Conservation (phyloP, 2,329 filamentous ascomycete species). For the Ascochyta pisi region DNA sequence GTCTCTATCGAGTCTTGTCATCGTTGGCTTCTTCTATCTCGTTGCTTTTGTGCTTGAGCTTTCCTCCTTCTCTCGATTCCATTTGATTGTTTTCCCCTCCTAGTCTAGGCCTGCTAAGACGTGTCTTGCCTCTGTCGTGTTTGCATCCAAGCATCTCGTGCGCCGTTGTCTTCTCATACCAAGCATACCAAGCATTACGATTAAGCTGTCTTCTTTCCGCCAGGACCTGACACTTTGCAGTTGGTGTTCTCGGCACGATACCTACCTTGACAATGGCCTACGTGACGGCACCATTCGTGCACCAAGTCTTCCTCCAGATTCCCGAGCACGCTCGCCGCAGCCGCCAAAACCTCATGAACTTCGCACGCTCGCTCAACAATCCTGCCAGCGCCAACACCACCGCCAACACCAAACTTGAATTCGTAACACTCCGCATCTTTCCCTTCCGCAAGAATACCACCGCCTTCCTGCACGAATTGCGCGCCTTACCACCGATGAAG, state of each 20-base stretch:
- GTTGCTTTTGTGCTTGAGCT: not conserved
- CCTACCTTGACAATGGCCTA: conserved; percentile 44
- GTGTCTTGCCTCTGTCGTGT: not conserved
- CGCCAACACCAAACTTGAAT: conserved; percentile 41
- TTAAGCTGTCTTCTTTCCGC: not conserved
- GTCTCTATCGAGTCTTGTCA: too few species aligned
- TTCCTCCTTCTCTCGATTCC: not conserved
- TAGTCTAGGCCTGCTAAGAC: not conserved
- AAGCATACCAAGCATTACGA: not conserved
- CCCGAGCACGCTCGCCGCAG: conserved; percentile 37
- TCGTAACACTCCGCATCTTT: conserved; percentile 46
- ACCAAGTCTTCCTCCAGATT: conserved; percentile 42
- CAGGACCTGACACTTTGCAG: conserved; percentile 22
- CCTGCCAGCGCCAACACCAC: conserved; percentile 19
- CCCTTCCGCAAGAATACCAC: conserved; percentile 41
- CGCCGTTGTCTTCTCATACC: not conserved
- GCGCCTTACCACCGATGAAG: conserved; percentile 35
- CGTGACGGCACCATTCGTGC: conserved; percentile 47
- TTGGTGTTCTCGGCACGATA: conserved; percentile 38
- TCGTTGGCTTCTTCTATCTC: not conserved
- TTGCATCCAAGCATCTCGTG: not conserved
- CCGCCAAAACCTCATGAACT: conserved; percentile 35
- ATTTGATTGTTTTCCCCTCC: not conserved
- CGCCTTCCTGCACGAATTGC: conserved; percentile 40
- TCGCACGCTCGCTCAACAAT: conserved; percentile 25